Evolutionary conservation across 2,329 filamentous ascomycete species (phyloP), one percentile per base, ranked within the genome.

Genomic region (Ophiostoma piceae): DNA sequence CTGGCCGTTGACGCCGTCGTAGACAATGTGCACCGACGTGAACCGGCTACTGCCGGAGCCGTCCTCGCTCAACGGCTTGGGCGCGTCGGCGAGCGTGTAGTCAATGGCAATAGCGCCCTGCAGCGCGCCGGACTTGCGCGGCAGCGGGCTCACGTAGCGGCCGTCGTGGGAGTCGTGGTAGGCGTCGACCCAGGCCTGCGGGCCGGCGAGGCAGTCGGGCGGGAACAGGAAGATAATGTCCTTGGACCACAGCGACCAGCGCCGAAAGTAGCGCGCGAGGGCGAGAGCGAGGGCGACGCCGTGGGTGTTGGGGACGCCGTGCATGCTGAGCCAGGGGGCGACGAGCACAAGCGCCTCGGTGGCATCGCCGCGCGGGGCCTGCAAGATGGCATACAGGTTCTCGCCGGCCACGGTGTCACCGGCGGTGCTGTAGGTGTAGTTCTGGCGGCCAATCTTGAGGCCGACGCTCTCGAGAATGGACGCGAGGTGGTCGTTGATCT

Each of bases 191-290:
- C 95, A 99, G 32, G 95, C 95, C 78, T 98, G 94, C 0, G 93
- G 92, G 0, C 94, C 95, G 12, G 92, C 90, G 71, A 89, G 90
- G 78, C 92, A 96, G 79, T 99, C 95, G 0, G 92, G 90, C 0
- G 95, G 89, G 66, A 99, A 85, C 6, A 99, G 81, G 74, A 99
- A 88, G 71, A 99, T 94, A 74, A 99, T 97, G 78, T 99, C 95
- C 80, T 99, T 99, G 71, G 94, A 97, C 95, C 95, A 99, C 37
- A 99, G 84, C 68, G 93, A 97, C 95, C 95, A 99, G 74, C 91
- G 88, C 80, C 96, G 97, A 82, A 99, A 98, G 80, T 99, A 99
- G 74, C 95, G 88, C 37, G 92, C 92, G 74, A 99, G 80, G 0
- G 94, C 94, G 75, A 99, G 81, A 1, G 93, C 89, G 41, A 99